phyloP scores from a whole-genome alignment of 2,329 filamentous ascomycete species.

The Fusarium sterilihyphosum region DNA sequence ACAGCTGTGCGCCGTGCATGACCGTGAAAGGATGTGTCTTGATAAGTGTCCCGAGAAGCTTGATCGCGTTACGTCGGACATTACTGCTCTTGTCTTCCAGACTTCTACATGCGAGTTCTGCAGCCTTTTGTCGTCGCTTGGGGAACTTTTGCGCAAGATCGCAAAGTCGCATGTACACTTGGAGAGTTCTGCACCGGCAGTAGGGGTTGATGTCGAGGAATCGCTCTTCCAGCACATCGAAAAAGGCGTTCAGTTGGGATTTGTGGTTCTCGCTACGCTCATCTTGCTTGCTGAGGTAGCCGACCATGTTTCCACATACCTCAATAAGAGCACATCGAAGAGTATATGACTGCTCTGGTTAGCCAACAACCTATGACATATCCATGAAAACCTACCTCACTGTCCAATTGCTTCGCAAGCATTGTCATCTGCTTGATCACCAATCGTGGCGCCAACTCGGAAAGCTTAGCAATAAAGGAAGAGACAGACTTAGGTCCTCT shows the following conservation, averaged over 20 bases:
- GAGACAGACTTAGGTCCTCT: constrained; percentile 97
- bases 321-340: constrained; percentile 94
- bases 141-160: constrained; percentile 97
- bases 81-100: constrained; percentile 99
- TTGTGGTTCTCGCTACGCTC: constrained; percentile 94
- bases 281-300: constrained; percentile 88
- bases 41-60: constrained; percentile 86
- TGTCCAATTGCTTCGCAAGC: constrained; percentile 93
- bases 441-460: constrained; percentile 87
- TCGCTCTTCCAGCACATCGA: constrained; percentile 94
- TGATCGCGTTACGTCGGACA: constrained; percentile 93
- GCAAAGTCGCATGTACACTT: constrained; percentile 91
- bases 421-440: constrained; percentile 99
- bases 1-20: constrained; percentile 88
- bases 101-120: constrained; percentile 87
- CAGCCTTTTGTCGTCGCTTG: constrained; percentile 86
- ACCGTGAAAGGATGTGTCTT: constrained; percentile 94
- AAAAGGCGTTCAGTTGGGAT: constrained; percentile 94
- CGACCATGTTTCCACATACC: constrained; percentile 95
- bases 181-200: constrained; percentile 88
- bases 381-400: constrained; percentile 70
- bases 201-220: constrained; percentile 98
- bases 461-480: constrained; percentile 90
- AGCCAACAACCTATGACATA: constrained; percentile 11
- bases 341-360: constrained; percentile 77